Percentiles rank a stretch among this genome's conserved stretches.
phyloP scores from a whole-genome alignment of 306 rosid genomes.

The Lathyrus aphaca region DNA sequence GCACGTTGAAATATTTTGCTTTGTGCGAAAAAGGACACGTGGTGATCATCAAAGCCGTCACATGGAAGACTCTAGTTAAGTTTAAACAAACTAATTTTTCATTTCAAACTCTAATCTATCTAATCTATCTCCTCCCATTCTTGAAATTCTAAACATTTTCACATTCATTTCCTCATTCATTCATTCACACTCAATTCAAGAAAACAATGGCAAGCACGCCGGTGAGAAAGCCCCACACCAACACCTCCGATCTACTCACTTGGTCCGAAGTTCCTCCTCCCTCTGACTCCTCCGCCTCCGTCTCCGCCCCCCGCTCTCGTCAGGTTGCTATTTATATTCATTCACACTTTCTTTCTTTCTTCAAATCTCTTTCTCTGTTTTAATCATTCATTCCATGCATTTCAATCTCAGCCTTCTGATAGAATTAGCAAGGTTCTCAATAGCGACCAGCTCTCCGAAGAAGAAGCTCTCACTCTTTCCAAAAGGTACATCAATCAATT shows the following conservation, averaged over 20 bases:
- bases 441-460: constrained; percentile 82
- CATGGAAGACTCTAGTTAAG: not conserved
- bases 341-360: not conserved
- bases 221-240: constrained; percentile 58
- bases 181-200: not conserved
- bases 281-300: constrained; percentile 50
- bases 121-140: constrained; percentile 40
- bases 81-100: constrained; percentile 12
- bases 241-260: constrained; percentile 87
- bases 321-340: constrained; percentile 26
- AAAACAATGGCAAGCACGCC: constrained; percentile 51
- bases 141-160: not conserved
- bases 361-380: not conserved
- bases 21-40: constrained; percentile 11
- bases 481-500: constrained; percentile 38
- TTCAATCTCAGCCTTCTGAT: constrained; percentile 75
- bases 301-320: constrained; percentile 44
- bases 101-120: constrained; percentile 31
- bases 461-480: constrained; percentile 73
- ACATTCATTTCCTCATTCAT: not conserved
- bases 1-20: not conserved
- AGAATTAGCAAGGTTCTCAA: constrained; percentile 84
- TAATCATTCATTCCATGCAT: constrained; percentile 12
- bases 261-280: constrained; percentile 72
- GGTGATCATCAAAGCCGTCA: not conserved